Evolutionary conservation across 768 basidiomycete genomes (phyloP), one percentile per base, ranked within the genome.

Genomic region (Hypsizygus marmoreus): DNA sequence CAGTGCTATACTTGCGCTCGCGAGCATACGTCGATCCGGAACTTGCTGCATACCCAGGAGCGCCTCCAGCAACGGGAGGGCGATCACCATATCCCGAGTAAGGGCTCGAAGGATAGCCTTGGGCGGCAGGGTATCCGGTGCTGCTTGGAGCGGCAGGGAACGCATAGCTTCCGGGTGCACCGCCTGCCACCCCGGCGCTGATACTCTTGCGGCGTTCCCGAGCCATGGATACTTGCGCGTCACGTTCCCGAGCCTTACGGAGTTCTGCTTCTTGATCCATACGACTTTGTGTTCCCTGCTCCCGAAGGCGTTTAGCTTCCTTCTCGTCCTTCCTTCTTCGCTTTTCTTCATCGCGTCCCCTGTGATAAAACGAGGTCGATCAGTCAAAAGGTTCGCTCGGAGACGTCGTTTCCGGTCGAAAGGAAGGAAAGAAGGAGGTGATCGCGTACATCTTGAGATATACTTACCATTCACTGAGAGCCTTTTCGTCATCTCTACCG

Each of bases 191-290:
- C 14, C 48, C 55, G 38, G 74, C 69, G 47, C 68, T 74, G 60
- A 80, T 76, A 54, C 81, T 84, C 56, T 73, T 77, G 39, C 81
- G 74, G 37, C 80, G 75, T 56, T 82, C 78, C 29, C 70, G 65
- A 34, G 52, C n/a, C n/a, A n/a, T n/a, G n/a, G n/a, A n/a, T n/a
- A n/a, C 57, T 35, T 77, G 69, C 4, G 71, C 67, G 57, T 85
- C 83, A 31, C 73, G 70, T 50, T 82, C 84, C 34, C 82, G 80
- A 19, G 77, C 81, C 22, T 71, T 66, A 38, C 76, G 75, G 22
- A 80, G 66, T n/a, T 82, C 80, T 29, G 71, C 68, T 20, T 84
- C 81, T 41, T 74, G 66, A 52, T 77, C 73, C 25, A 60, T 62
- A 42, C 63, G 67, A 40, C 60, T 62, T 43, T 54, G 57, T 59